Evolutionary conservation across 345 rosid species (phyloP), one percentile per base, ranked within the genome.

Genomic region (Populus deltoides): DNA sequence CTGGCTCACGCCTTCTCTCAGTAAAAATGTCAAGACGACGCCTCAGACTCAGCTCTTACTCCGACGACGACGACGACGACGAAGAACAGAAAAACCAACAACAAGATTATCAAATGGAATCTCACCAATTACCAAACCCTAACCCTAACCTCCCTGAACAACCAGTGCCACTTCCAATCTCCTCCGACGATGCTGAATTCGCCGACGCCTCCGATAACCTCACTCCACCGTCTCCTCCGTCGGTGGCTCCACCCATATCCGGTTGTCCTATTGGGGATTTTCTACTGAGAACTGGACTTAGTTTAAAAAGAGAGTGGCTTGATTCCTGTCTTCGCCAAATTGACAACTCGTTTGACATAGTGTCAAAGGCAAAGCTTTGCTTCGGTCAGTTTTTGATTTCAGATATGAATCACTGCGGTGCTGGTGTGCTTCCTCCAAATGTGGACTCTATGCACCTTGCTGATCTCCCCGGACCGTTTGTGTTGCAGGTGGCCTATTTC

Each of bases 401-500:
- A 13, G 98, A 96, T 71, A 90, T 96, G 94, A 96, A 90, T 81
- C 55, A 77, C 65, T 88, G 85, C 9, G 98, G 98, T 43, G 89
- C 90, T 3, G 99, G 94, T 27, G 79, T 89, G 84, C 98, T 93
- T 83, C 98, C 97, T 1, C 84, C 79, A 24, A 86, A 89, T 81
- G 89, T 93, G 47, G 85, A 75, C 47, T 84, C 94, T 15, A 82
- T 93, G 94, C 91, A 89, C 70, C 90, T 85, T 74, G 92, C 86
- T 49, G 89, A 92, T 83, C 92, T 95, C 78, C 61, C 92, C 22
- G 99, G 99, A 20, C 99, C 98, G 1, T 92, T 90, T 68, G 92
- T 93, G 72, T 84, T 93, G 82, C 98, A 93, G 98, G 98, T 94
- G 75, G 45, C 45, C 45, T 41, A 61, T 5, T 70, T 76, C 43